Base-by-base conservation (phyloP, 2,329 filamentous ascomycete species). In the Canariomyces notabilis region DNA sequence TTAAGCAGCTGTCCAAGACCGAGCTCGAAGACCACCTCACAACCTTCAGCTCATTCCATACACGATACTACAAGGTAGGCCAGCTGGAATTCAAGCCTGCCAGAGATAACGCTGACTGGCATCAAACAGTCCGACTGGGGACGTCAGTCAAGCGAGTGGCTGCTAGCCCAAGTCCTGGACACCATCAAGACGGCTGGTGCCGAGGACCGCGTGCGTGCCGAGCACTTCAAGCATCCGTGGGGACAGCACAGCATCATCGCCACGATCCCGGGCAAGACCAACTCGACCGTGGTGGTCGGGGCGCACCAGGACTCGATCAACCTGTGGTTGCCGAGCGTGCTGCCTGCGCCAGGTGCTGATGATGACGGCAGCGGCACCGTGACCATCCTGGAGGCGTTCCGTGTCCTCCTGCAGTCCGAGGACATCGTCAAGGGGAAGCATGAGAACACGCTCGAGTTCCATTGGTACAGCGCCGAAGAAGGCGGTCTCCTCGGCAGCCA, bases 271-370 rank as follows among this genome's bases (percentile, higher is more conserved):
- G 91, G 91, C 46, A 78, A 86, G 70, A 85, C 79, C 48, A 83
- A 93, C 61, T 85, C 84, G 65, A 95, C 90, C 1, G 77, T 94
- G 23, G 83, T 96, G 18, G 84, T 96, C 55, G 90, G 91, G 42
- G 89, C 90, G 1, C 90, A 96, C 66, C 90, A 95, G 65, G 91
- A 97, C 66, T 94, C 87, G 59, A 94, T 95, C 69, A 97, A 97
- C 68, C 75, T 95, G 37, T 95, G 89, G 70, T 68, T 95, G 11
- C 91, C 90, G 1, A 87, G 85, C 2, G 73, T 95, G 29, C 76
- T 96, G 26, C 79, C 86, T 12, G 90, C 91, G 0, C 91, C 91
- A 0, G 91, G 91, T 37, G 90, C 91, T n/a, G 93, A 97, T 57
- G 91, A 97, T 58, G 91, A 96, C 62, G 91, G 90, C 53, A 89